These are phyloP conservation scores for Claviceps monticola DNA, from an alignment of 2,329 filamentous ascomycete species.

Conservation along the genomic window DNA sequence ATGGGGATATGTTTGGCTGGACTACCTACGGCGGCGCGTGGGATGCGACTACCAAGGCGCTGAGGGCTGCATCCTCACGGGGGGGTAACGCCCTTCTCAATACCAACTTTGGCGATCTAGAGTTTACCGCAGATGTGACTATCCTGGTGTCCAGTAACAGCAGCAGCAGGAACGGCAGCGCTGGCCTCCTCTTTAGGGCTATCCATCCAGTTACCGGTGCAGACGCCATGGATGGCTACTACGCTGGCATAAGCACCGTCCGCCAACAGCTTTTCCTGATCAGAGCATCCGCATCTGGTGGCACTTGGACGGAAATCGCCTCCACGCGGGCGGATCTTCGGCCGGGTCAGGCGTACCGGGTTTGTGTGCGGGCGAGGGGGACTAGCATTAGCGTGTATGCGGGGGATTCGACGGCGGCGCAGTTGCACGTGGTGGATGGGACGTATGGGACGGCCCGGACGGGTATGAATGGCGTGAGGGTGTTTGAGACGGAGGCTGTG, in stretches of 20 bases:
- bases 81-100: conserved; percentile 19
- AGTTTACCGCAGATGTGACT: conserved; percentile 18
- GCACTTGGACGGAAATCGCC: conserved; percentile 5
- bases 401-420: conserved; percentile 4
- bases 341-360: conserved; percentile 3
- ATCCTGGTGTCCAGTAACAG: conserved; percentile 5
- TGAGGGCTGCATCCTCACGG: conserved; percentile 10
- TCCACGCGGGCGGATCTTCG: conserved; percentile 4
- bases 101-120: conserved; percentile 22
- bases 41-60: conserved; percentile 7
- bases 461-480: conserved; percentile 11
- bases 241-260: conserved; percentile 16
- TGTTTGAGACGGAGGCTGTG: conserved; percentile 7
- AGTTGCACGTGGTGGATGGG: conserved; percentile 7
- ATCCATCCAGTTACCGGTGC: conserved; percentile 7
- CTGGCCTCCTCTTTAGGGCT: conserved; percentile 24
- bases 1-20: conserved; percentile 26
- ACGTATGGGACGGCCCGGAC: conserved; percentile 7
- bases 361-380: conserved; percentile 7
- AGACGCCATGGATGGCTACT: conserved; percentile 13
- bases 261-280: conserved; percentile 13
- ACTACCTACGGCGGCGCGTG: conserved; percentile 12
- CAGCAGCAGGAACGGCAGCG: conserved; percentile 5
- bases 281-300: not conserved
- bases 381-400: conserved; percentile 7